Evolutionary conservation across 2,329 filamentous ascomycete species (phyloP).

Genomic region (Colletotrichum endophyticum): DNA sequence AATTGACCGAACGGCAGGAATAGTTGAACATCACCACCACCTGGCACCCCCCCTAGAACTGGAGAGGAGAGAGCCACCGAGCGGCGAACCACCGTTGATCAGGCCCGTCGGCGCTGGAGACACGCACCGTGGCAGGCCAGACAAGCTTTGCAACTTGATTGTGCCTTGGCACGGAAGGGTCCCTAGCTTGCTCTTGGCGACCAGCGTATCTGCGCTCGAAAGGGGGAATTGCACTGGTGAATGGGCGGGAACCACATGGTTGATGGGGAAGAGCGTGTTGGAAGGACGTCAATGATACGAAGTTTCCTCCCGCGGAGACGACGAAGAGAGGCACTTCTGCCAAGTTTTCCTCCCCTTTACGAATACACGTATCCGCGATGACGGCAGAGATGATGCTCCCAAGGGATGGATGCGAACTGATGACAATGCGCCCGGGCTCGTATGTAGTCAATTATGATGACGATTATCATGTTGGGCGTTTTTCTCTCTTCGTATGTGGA

Average conservation of each 20-base stretch:
- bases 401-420: background rate
- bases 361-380: background rate
- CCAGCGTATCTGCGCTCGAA: background rate
- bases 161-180: conserved; percentile 6
- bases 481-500: background rate
- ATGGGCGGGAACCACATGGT: background rate
- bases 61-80: background rate
- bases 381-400: background rate
- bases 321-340: background rate
- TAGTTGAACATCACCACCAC: background rate
- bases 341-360: background rate
- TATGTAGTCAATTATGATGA: background rate
- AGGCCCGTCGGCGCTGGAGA: background rate
- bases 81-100: background rate
- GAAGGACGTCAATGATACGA: background rate
- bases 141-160: conserved; percentile 18
- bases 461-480: background rate
- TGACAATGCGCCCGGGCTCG: background rate
- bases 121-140: background rate
- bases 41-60: background rate
- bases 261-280: background rate
- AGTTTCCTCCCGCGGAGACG: background rate
- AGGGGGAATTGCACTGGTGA: background rate
- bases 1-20: background rate
- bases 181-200: conserved; percentile 8